Base-by-base conservation (phyloP, 2,329 filamentous ascomycete species). In the Ambrosiella cleistominuta region DNA sequence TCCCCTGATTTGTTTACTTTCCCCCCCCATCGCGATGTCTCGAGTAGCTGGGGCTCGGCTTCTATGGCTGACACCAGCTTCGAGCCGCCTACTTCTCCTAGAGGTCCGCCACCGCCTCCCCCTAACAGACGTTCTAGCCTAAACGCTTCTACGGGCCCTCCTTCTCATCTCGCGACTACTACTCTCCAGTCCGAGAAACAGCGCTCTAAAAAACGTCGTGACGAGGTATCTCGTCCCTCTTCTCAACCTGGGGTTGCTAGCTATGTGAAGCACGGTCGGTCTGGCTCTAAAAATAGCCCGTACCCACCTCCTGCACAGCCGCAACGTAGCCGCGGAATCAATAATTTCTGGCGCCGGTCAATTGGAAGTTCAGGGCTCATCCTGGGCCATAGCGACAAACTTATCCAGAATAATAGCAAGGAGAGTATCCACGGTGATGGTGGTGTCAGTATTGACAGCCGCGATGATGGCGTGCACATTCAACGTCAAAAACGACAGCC, bases 1-100 rank as follows among this genome's bases (percentile, higher is more conserved):
- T 78, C 77, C 3, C 77, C 77, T 0, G 78, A 80, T 59, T 68
- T 80, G 1, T 80, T 80, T 60, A 70, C 72, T 15, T 79, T 81
- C 59, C 77, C 77, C 0, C 67, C 66, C 0, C 19, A 39, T 36
- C 67, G 65, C 6, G 64, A 69, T 0, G 59, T 63, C n/a, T 66
- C 63, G 39, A 65, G 66, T 13, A 69, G 70, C 8, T 80, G 78
- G 78, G 70, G 72, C 15, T 69, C 71, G 8, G 70, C 74, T 7
- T 70, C 69, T 35, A 75, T 77, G 66, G 75, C 76, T 62, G 73
- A 73, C 1, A 69, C 52, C 42, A 55, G 39, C 39, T 56, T 53
- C 64, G 65, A 45, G 65, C 68, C 7, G 67, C 68, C 61, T 51
- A 67, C 35, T 65, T 68, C 8, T 7, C 69, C 59, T 49, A 36